These are phyloP conservation scores for Biscutella laevigata DNA, from an alignment of 441 rosid genomes.

Conservation along the genomic window DNA sequence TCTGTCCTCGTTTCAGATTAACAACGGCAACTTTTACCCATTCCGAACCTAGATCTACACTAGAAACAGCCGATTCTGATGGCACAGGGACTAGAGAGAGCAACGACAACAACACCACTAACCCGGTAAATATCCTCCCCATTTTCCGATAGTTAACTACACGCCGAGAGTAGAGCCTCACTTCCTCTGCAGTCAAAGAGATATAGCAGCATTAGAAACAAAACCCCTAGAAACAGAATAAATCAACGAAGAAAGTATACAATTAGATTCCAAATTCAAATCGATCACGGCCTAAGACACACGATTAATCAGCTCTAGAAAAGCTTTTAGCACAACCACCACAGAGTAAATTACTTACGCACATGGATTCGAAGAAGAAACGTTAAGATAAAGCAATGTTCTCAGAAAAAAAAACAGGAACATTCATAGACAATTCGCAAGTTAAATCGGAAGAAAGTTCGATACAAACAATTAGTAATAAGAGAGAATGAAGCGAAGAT, in stretches of 20 bases:
- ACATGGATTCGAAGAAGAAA: not conserved
- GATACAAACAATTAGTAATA: not conserved
- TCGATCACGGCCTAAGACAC: conserved; percentile 8
- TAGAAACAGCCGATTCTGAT: conserved; percentile 69
- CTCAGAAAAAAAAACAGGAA: not conserved
- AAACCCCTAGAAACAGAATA: not conserved
- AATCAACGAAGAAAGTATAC: not conserved
- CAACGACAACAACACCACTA: conserved; percentile 34
- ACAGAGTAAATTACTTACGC: not conserved
- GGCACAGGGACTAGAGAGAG: conserved; percentile 28
- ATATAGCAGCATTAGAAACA: conserved; percentile 7
- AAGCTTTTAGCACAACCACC: not conserved
- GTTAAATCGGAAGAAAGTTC: not conserved
- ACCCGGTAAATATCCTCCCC: conserved; percentile 29
- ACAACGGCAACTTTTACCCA: conserved; percentile 88
- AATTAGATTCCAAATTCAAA: conserved; percentile 2
- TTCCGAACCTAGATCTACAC: conserved; percentile 94
- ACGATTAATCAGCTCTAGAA: conserved; percentile 10
- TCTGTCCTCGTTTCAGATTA: conserved; percentile 78
- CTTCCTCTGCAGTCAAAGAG: conserved; percentile 5
- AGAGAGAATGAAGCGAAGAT: not conserved
- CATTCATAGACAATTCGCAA: not conserved
- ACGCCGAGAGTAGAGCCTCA: not conserved
- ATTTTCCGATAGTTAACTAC: conserved; percentile 21
- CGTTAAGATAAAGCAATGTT: conserved; percentile 8